phyloP scores from a whole-genome alignment of 441 rosid species.

The Erysimum cheiri region DNA sequence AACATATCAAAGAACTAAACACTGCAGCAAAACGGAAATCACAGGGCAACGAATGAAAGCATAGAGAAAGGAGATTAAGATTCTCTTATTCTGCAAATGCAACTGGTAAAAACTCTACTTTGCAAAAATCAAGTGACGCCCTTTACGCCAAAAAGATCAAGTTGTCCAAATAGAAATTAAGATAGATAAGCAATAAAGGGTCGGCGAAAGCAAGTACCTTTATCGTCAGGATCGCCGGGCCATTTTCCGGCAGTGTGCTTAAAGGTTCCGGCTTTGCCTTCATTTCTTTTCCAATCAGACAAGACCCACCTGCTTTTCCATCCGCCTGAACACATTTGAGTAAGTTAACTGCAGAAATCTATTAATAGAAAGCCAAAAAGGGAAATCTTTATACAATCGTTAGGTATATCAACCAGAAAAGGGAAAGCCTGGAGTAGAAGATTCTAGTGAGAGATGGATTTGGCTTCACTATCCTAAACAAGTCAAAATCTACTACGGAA shows the following conservation, averaged over 20 bases:
- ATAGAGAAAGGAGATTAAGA: not conserved
- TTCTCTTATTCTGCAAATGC: not conserved
- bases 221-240: constrained; percentile 91
- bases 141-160: not conserved
- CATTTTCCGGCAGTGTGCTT: constrained; percentile 92
- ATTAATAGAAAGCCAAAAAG: constrained; percentile 19
- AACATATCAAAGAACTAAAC: constrained; percentile 9
- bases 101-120: not conserved
- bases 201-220: constrained; percentile 54
- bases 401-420: constrained; percentile 13
- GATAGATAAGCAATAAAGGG: constrained; percentile 3
- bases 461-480: constrained; percentile 19
- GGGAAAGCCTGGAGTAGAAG: constrained; percentile 22
- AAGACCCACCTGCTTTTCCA: constrained; percentile 93
- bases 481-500: constrained; percentile 1
- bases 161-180: not conserved
- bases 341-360: constrained; percentile 18
- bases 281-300: constrained; percentile 93
- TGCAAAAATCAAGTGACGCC: constrained; percentile 1
- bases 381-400: not conserved
- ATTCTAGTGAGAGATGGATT: constrained; percentile 15
- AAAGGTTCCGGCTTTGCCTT: constrained; percentile 91
- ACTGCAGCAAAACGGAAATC: not conserved
- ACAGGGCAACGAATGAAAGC: constrained; percentile 11
- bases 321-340: constrained; percentile 62